Evolutionary conservation across 2,329 filamentous ascomycete genomes (phyloP), one percentile per base, ranked within the genome.

Genomic region (Boeremia exigua): DNA sequence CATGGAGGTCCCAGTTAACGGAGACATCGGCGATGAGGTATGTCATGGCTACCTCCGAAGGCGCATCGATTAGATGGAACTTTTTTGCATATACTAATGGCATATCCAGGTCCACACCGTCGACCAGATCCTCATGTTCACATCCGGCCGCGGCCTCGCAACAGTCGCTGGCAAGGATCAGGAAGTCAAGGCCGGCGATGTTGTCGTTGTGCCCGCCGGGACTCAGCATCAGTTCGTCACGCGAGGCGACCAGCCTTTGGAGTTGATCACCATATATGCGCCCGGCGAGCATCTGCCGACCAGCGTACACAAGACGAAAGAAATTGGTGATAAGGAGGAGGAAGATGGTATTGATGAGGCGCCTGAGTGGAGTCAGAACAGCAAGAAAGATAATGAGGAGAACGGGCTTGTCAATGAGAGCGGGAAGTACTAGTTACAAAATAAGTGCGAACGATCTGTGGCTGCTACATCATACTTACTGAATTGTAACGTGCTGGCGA

Each of bases 221-320:
- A 88, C 86, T 2, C 83, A 86, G 70, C 86, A 88, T 68, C 85
- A 88, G 66, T 88, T 88, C 68, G 75, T 88, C 45, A 88, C 87
- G 54, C 85, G 78, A 2, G 85, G 86, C 1, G 78, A 82, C 0
- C 80, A 80, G 45, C 85, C 86, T 2, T 69, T 88, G 47, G 83
- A 87, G 61, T 68, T 88, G 33, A 83, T 88, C 46, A 88, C 86
- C 0, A 81, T 88, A 5, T 88, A 88, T 68, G 80, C 80, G 11
- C 85, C 85, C 0, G 85, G 85, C 0, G 86, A 88, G 73, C 86
- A 88, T 69, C 78, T 83, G 55, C 77, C 84, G 3, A 81, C 78
- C 11, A 84, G 82, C 2, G 82, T 88, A 45, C 86, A 88, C 67
- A 77, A 82, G 74, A 86, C 83, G 0, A 88, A 88, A 72, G 85